Evolutionary conservation across 768 basidiomycete genomes (phyloP).

Genomic region (Butyriboletus loyo): DNA sequence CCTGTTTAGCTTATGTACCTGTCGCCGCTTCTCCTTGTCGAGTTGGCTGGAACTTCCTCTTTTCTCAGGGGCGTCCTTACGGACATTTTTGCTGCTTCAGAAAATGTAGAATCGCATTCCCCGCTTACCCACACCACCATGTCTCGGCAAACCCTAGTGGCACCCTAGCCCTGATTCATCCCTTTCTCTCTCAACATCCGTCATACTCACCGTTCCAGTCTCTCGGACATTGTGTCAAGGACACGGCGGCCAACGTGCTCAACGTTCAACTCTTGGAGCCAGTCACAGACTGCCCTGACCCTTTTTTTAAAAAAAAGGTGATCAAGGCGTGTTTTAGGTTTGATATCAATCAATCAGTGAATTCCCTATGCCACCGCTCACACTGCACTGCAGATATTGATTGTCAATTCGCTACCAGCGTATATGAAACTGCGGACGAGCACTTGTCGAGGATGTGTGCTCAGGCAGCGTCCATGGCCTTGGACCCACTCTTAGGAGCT

Average conservation of each 20-base stretch:
- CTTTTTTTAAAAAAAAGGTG: too few species aligned
- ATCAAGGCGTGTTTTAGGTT: slow-evolving; percentile 1
- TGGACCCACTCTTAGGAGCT: neutral
- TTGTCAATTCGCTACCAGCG: neutral
- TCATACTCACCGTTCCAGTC: neutral
- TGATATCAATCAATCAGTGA: slow-evolving; percentile 1
- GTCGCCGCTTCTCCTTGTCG: slow-evolving; percentile 12
- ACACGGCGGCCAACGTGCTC: slow-evolving; percentile 2
- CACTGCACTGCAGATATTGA: neutral
- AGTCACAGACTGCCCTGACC: slow-evolving; percentile 5
- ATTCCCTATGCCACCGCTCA: neutral
- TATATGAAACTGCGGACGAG: neutral
- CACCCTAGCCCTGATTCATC: slow-evolving; percentile 9
- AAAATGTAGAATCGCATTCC: slow-evolving; percentile 3
- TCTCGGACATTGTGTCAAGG: slow-evolving; percentile 5
- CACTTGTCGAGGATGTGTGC: neutral
- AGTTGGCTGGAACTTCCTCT: neutral
- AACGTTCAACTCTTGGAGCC: slow-evolving; percentile 8
- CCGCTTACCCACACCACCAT: slow-evolving; percentile 7
- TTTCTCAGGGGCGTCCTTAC: slow-evolving; percentile 8
- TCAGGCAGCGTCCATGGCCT: neutral
- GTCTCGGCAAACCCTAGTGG: slow-evolving; percentile 3
- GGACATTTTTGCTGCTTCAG: slow-evolving; percentile 12
- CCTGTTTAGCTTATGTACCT: slow-evolving; percentile 1
- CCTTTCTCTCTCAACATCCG: neutral